These are phyloP conservation scores for Abrus precatorius DNA, from an alignment of 306 rosid species.

Conservation along the genomic window DNA sequence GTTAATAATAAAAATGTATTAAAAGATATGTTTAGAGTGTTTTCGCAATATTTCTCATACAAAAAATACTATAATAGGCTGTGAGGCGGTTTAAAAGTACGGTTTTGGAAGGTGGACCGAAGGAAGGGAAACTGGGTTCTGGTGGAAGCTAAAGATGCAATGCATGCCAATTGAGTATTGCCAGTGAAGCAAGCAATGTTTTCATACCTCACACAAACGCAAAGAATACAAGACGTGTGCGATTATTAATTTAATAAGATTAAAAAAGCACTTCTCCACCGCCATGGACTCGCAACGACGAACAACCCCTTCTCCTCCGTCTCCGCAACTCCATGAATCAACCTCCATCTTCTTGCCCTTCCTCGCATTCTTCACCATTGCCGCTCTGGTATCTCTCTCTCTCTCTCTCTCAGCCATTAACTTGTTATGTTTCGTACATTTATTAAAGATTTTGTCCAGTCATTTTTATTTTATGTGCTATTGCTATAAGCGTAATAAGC, in stretches of 20 bases:
- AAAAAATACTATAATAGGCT: no score
- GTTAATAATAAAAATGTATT: no score
- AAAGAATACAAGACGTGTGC: not conserved
- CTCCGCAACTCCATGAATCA: conserved; percentile 49
- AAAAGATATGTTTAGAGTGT: no score
- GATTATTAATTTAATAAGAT: not conserved
- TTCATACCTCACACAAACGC: not conserved
- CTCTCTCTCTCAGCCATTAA: not conserved
- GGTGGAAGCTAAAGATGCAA: not conserved
- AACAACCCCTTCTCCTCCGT: conserved; percentile 39
- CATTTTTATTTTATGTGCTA: not conserved
- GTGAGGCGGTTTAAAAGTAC: not conserved
- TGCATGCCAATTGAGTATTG: not conserved
- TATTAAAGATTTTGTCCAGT: not conserved
- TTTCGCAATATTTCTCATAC: no score
- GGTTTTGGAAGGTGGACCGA: not conserved
- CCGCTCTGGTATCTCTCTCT: conserved; percentile 60
- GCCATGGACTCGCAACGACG: conserved; percentile 74
- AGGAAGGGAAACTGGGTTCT: not conserved
- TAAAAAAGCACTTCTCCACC: conserved; percentile 7
- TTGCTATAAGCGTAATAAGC: not conserved
- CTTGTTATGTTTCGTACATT: not conserved
- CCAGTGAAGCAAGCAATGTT: not conserved
- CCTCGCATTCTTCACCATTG: conserved; percentile 57
- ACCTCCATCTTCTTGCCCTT: conserved; percentile 48